Base-by-base conservation (phyloP, 2,329 filamentous ascomycete genomes). In the Xylaria arbuscula region DNA sequence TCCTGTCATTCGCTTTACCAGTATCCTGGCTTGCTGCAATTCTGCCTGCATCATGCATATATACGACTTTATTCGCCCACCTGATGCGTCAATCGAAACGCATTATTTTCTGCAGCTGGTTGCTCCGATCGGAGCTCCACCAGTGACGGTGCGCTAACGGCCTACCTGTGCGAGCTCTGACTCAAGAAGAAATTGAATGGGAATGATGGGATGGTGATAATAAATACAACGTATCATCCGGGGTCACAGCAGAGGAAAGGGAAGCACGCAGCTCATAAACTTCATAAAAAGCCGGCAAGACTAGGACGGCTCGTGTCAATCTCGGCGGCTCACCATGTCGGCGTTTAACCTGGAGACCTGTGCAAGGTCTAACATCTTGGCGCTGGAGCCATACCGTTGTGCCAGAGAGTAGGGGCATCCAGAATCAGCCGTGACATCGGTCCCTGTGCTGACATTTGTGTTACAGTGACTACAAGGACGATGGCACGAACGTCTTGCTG, bases 401-500 rank as follows among this genome's bases (percentile, higher is more conserved):
- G 92, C 92, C 34, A 83, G 92, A 86, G 92, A 95, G 92, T 93
- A 83, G 81, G 90, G 81, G 59, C 17, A 56, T 66, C 71, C 71
- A 67, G 58, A 67, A 64, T 62, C 66, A 59, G 64, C 68, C 60
- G 3, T 19, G 42, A 36, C 2, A 19, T 45, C 11, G 40, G n/a
- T 63, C 2, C 38, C 63, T 58, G 47, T 65, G 73, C 72, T 80
- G 73, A 83, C 73, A 78, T 74, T 72, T 75, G 1, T 10, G 59
- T 77, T 56, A 59, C 78, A 97, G 93, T 83, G 96, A 99, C 87
- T 98, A 99, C 88, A 98, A 99, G 84, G 95, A 99, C 80, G 92
- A 99, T 79, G 96, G 96, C 74, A 95, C 90, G 67, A 98, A 98
- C 78, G 90, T 98, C 76, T 90, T 99, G 61, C 92, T 99, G 73